Evolutionary conservation across 2,329 filamentous ascomycete species (phyloP), one percentile per base, ranked within the genome.

Genomic region (Xylariaceae sp.): DNA sequence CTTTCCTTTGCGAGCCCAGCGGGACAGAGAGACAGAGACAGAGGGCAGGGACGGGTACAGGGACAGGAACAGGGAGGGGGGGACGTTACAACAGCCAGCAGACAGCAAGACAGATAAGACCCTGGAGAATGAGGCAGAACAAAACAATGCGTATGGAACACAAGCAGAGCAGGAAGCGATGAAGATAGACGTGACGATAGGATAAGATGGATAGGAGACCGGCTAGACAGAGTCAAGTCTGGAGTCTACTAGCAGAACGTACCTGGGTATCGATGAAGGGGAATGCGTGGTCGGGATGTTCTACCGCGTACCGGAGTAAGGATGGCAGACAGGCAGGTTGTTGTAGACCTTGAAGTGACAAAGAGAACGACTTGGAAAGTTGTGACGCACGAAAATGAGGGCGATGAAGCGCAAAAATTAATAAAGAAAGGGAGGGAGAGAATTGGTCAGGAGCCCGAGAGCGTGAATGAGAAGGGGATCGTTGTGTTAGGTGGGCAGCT

Each of bases 301-400:
- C 9, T 30, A 30, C 23, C 23, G 23, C 23, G 23, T 4, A 30
- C 23, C 23, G 23, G 23, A 30, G 23, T 30, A 30, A 30, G 23
- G 23, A 30, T 30, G 42, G 42, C 42, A 50, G 48, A 17, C 1
- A n/a, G 55, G 50, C 13, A 42, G 37, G 15, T 6, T 11, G 53
- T 44, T 45, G 39, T 50, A 17, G 57, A 45, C n/a, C 52, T 55
- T 47, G 44, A 45, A 42, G 59, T 62, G 52, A 58, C 55, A 57
- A 30, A 65, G 62, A 62, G 59, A 65, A 63, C 62, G 63, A 65
- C 60, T 57, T 66, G 64, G 66, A 63, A 60, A 58, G 44, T 18
- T 59, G 60, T 56, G 67, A 66, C 69, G 66, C 65, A 69, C 67
- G 63, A 67, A 64, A 66, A 62, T 59, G 55, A 56, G 55, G 48